These are phyloP conservation scores for Paraconiothyrium brasiliense DNA, from an alignment of 2,329 filamentous ascomycete genomes.

Conservation along the genomic window DNA sequence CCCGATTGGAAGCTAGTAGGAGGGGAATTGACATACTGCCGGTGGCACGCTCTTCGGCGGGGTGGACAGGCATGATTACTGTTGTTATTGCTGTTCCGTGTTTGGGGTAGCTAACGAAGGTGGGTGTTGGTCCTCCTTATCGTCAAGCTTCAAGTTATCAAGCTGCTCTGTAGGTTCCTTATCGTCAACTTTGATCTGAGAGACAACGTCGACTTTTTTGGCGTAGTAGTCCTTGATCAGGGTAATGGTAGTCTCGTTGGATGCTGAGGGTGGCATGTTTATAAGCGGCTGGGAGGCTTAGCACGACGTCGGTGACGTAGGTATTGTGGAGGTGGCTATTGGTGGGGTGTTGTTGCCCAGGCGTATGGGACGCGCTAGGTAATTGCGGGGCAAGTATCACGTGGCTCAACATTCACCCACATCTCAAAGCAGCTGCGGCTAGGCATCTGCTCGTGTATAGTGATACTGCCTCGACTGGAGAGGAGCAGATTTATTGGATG, in stretches of 20 bases:
- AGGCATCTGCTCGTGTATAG: too few species aligned
- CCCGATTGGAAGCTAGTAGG: neutral
- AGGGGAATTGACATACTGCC: conserved; percentile 45
- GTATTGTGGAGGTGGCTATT: neutral
- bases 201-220: conserved; percentile 22
- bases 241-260: conserved; percentile 12
- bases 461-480: too few species aligned
- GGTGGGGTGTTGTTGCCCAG: neutral
- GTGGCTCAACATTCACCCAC: neutral
- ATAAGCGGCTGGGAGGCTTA: conserved; percentile 12
- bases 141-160: conserved; percentile 13
- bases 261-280: conserved; percentile 10
- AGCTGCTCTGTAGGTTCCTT: conserved; percentile 15
- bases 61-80: conserved; percentile 54
- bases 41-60: conserved; percentile 51
- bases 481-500: too few species aligned
- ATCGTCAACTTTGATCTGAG: conserved; percentile 12
- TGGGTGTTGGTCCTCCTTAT: conserved; percentile 1
- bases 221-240: conserved; percentile 28
- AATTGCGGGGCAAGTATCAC: neutral
- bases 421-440: neutral
- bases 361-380: neutral
- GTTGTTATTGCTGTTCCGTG: conserved; percentile 17
- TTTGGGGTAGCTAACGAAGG: conserved; percentile 6
- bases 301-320: conserved; percentile 15